These are phyloP conservation scores for California macrophylla DNA, from an alignment of 441 rosid genomes.

Conservation along the genomic window DNA sequence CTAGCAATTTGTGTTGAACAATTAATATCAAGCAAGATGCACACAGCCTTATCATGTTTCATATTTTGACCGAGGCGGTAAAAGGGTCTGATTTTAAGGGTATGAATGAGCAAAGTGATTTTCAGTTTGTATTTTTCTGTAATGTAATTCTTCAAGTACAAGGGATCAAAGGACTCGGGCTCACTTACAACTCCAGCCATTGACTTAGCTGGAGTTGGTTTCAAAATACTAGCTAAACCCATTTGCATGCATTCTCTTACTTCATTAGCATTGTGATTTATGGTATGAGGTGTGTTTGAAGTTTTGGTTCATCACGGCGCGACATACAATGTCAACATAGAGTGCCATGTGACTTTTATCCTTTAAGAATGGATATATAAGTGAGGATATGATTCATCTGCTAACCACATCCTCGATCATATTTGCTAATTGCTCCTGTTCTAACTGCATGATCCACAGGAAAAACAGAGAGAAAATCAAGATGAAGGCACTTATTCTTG, in stretches of 20 bases:
- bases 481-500: not conserved
- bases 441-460: not conserved
- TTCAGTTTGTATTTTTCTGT: not conserved
- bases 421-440: not conserved
- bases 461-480: not conserved
- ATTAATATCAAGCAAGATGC: not conserved
- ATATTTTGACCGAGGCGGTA: not conserved
- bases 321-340: not conserved
- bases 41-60: not conserved
- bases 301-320: constrained; percentile 4
- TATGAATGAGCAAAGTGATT: not conserved
- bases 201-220: not conserved
- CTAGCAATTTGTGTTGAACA: not conserved
- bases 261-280: constrained; percentile 6
- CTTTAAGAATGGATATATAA: not conserved
- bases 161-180: not conserved
- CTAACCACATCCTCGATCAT: not conserved
- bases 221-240: constrained; percentile 17
- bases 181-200: not conserved
- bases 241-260: constrained; percentile 14
- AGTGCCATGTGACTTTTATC: not conserved
- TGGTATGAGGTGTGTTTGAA: constrained; percentile 1
- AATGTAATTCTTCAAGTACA: not conserved
- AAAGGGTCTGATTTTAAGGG: not conserved
- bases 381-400: not conserved